phyloP scores from a whole-genome alignment of 768 basidiomycete genomes.

The Suillus subalutaceus region DNA sequence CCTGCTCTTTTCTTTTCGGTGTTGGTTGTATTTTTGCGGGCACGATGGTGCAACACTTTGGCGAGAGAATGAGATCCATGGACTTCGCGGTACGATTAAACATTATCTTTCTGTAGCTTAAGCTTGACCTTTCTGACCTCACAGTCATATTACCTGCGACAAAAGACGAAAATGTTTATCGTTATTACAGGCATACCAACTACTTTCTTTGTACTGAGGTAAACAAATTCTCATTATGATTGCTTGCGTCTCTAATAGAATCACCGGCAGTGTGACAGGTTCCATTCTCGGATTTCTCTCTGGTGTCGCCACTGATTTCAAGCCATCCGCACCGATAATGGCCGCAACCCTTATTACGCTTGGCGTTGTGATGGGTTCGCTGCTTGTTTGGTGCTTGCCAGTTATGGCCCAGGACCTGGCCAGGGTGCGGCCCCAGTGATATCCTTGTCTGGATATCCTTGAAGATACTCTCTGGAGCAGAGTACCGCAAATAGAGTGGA shows the following conservation, averaged over 20 bases:
- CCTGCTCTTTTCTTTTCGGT: slow-evolving; percentile 5
- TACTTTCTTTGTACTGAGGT: background rate
- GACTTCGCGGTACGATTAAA: background rate
- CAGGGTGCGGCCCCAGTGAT: background rate
- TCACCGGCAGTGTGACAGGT: background rate
- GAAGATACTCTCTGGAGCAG: background rate
- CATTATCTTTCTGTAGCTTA: background rate
- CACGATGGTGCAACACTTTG: slow-evolving; percentile 5
- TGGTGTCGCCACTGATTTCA: background rate
- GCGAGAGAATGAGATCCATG: slow-evolving; percentile 3
- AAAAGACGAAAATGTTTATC: background rate
- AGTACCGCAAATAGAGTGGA: background rate
- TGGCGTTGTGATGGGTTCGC: background rate
- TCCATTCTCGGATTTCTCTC: background rate
- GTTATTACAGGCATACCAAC: background rate
- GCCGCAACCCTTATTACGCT: background rate
- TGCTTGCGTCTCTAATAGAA: background rate
- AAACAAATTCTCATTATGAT: background rate
- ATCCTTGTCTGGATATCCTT: background rate
- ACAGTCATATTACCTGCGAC: background rate
- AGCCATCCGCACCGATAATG: background rate
- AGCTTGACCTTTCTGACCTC: background rate
- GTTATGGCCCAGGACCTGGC: background rate
- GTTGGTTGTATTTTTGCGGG: background rate
- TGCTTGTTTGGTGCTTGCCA: background rate